Evolutionary conservation across 345 rosid genomes (phyloP).

Genomic region (Brassica nigra): DNA sequence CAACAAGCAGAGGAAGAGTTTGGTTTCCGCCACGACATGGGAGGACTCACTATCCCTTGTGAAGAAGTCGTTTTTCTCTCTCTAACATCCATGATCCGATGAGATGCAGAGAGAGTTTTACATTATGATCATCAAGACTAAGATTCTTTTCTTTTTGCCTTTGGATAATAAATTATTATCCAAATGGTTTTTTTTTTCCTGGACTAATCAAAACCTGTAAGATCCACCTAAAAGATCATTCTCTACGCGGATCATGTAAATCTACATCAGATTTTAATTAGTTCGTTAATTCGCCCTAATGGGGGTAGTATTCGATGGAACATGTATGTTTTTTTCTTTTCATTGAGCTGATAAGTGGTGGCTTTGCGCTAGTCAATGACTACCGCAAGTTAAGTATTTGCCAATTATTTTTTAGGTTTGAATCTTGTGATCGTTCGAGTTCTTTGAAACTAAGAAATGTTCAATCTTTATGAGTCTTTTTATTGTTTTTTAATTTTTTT

Average conservation of each 20-base stretch:
- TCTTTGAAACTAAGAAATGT: slow-evolving; percentile 40
- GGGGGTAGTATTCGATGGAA: slow-evolving; percentile 19
- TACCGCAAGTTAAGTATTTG: slow-evolving; percentile 32
- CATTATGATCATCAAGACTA: slow-evolving; percentile 20
- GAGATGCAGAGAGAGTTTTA: slow-evolving; percentile 19
- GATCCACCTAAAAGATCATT: slow-evolving; percentile 28
- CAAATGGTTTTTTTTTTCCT: slow-evolving; percentile 31
- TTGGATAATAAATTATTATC: slow-evolving; percentile 36
- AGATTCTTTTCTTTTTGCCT: slow-evolving; percentile 36
- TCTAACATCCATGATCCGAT: slow-evolving; percentile 35
- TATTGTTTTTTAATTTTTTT: background rate
- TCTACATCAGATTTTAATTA: slow-evolving; percentile 18
- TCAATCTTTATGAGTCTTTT: slow-evolving; percentile 22
- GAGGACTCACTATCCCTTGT: slow-evolving; percentile 88
- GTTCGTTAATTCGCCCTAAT: slow-evolving; percentile 26
- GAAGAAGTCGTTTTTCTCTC: slow-evolving; percentile 66
- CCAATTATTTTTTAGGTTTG: background rate
- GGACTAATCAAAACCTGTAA: slow-evolving; percentile 33
- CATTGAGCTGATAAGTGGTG: slow-evolving; percentile 34
- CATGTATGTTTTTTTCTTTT: background rate
- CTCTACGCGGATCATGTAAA: slow-evolving; percentile 38
- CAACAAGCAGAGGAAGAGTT: slow-evolving; percentile 93
- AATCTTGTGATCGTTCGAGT: slow-evolving; percentile 34
- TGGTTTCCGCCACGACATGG: slow-evolving; percentile 89
- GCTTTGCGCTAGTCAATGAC: slow-evolving; percentile 12